phyloP scores from a whole-genome alignment of 108 stramenopile species.

The Pinguiococcus pyrenoidosus region DNA sequence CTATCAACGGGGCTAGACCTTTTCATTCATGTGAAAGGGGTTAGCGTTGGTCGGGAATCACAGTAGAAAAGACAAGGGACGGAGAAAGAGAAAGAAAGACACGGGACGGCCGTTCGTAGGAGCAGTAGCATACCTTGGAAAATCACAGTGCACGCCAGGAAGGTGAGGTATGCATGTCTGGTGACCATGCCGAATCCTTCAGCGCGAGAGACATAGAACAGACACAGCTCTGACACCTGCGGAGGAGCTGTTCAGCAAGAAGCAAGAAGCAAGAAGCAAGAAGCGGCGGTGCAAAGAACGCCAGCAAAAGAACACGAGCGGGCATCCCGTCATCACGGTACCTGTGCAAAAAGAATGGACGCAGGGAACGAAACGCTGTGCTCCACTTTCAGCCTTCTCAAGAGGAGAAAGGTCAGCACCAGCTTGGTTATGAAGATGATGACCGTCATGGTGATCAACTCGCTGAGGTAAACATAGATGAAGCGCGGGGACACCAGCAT shows the following conservation, averaged over 20 bases:
- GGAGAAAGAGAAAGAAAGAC: no score
- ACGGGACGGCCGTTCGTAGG: no score
- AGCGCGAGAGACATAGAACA: slow-evolving; percentile 21
- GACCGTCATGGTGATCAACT: slow-evolving; percentile 8
- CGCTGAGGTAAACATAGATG: slow-evolving; percentile 8
- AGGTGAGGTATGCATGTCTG: slow-evolving; percentile 16
- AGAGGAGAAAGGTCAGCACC: no score
- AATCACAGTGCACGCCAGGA: slow-evolving; percentile 16
- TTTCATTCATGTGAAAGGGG: no score
- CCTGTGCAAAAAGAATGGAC: no score
- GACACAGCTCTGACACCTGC: slow-evolving; percentile 21
- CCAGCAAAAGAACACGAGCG: slow-evolving; percentile 11
- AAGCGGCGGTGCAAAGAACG: slow-evolving; percentile 13
- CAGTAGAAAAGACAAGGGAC: no score
- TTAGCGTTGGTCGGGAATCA: no score
- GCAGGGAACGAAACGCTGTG: no score
- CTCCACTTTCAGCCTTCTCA: no score
- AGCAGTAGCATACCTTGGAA: no score
- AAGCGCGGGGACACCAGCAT: slow-evolving; percentile 21
- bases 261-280: slow-evolving; percentile 10
- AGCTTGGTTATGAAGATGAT: slow-evolving; percentile 10
- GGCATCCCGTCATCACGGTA: no score
- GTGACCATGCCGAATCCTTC: slow-evolving; percentile 9
- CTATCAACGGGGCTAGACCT: no score
- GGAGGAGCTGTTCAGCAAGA: slow-evolving; percentile 6